Evolutionary conservation across 192 early-diverging fungal genomes (phyloP), one percentile per base, ranked within the genome.

Genomic region (Coemansia sp.): DNA sequence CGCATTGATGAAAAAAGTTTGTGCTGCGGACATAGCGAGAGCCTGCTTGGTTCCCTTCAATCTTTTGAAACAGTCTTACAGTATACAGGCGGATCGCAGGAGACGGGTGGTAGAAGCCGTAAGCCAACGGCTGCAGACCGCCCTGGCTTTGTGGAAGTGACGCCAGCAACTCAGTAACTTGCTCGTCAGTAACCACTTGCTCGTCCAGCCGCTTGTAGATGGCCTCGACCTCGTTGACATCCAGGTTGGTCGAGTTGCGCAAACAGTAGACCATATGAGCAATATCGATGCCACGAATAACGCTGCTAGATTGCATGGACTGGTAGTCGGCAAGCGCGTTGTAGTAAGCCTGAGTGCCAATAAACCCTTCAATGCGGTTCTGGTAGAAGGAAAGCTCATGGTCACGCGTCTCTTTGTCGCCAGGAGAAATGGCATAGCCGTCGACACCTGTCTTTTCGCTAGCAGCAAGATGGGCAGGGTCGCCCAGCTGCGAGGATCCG

Each of bases 361-460:
- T 77, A 82, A 93, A 97, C 7, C 91, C 95, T 69, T 95, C 92
- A 41, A 95, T 90, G 45, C 93, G 74, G 45, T 82, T 83, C 34
- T 84, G 64, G 75, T 91, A 85, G 23, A 85, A 83, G 8, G 66
- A 45, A n/a, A 95, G 63, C 60, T 95, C 93, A 31, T 84, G 79
- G 15, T 80, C 64, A 41, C 85, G 71, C 17, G 74, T 62, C 12
- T 79, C 65, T 26, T 88, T 85, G 69, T 93, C 90, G 12, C 91
- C 90, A 17, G 79, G 79, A 11, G 89, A 91, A 31, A 91, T 60
- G 17, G 76, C 58, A 18, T 78, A 78, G 5, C 49, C 55, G 14
- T 79, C 66, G 16, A 59, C 15, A 43, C 80, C 81, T 3, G 69
- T 72, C 10, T 76, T 76, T 16, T 83, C 81, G 23, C 23, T 6